Percentiles rank a stretch among this genome's conserved stretches.
Conservation (phyloP, 257 asterid species). For the Avicennia marina region DNA sequence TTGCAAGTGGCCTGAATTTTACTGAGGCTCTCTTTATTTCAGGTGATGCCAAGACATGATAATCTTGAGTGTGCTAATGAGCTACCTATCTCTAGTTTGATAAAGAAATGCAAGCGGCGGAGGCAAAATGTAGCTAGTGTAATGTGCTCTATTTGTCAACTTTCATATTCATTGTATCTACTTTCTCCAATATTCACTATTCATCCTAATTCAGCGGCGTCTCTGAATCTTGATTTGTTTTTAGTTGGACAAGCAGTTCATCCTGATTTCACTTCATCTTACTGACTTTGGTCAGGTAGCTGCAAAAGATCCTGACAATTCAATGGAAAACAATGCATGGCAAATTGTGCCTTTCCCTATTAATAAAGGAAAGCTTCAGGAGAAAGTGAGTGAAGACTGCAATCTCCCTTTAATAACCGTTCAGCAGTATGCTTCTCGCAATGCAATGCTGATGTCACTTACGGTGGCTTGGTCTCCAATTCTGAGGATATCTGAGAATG, state of each 20-base stretch:
- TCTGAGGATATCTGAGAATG: constrained; percentile 33
- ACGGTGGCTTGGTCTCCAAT: constrained; percentile 88
- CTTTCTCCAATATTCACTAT: constrained; percentile 1
- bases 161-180: constrained; percentile 9
- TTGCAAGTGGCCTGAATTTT: constrained; percentile 11
- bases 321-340: constrained; percentile 14
- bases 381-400: constrained; percentile 27
- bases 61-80: constrained; percentile 24
- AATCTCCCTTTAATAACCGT: constrained; percentile 39
- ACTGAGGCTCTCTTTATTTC: constrained; percentile 18
- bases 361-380: constrained; percentile 23
- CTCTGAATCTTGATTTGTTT: no score
- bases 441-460: constrained; percentile 68
- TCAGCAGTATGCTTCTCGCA: constrained; percentile 69
- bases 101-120: constrained; percentile 30
- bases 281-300: constrained; percentile 42
- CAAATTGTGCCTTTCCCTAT: constrained; percentile 30
- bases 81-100: constrained; percentile 23
- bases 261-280: constrained; percentile 6
- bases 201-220: no score
- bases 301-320: constrained; percentile 25
- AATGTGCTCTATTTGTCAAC: constrained; percentile 28
- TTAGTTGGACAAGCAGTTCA: neutral
- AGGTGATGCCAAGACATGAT: constrained; percentile 33
- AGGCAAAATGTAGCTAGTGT: constrained; percentile 36